Base-by-base conservation (phyloP, 805 yeast species). In the Ogataea neopini region DNA sequence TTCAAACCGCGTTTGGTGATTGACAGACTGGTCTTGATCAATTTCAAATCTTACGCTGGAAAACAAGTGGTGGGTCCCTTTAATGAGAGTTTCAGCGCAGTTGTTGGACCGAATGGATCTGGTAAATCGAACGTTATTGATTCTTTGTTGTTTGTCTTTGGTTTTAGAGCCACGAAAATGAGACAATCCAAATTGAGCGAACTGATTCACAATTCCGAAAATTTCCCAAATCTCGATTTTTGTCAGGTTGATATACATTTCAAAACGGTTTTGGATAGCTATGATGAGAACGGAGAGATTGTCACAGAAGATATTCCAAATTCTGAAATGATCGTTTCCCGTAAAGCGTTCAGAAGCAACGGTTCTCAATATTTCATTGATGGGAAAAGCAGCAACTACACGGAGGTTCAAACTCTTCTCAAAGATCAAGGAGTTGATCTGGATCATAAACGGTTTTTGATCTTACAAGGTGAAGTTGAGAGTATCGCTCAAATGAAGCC, bases 401-500 rank as follows among this genome's bases (percentile, higher is more conserved):
- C 87, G 0, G 86, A 84, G 57, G 97, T 94, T 0, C 88, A 96
- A 0, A 70, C 71, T 1, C 69, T 88, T 28, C 72, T 94, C 42
- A 83, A 82, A 54, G 83, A 77, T 14, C 82, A 89, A 62, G 99
- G 98, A 4, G 86, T 94, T 49, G 99, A 94, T 66, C 74, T 94
- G 52, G 96, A 91, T 56, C 99, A 94, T 67, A 94, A 94, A 63
- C 76, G 99, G 57, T 94, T 94, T 59, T 75, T 94, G 57, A 95
- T 94, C 62, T 72, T 94, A 38, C 99, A 94, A 69, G 99, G 99
- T 64, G 99, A 94, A 64, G 99, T 94, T 36, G 99, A 94, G 70
- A 85, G 91, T 54, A 94, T 94, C 61, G 97, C 99, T 0, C 97
- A 94, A 64, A 95, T 94, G 99, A 92, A 92, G 63, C 87, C 99